Evolutionary conservation across 108 stramenopile genomes (phyloP).

Genomic region (Pseudonitzschia multiseries): DNA sequence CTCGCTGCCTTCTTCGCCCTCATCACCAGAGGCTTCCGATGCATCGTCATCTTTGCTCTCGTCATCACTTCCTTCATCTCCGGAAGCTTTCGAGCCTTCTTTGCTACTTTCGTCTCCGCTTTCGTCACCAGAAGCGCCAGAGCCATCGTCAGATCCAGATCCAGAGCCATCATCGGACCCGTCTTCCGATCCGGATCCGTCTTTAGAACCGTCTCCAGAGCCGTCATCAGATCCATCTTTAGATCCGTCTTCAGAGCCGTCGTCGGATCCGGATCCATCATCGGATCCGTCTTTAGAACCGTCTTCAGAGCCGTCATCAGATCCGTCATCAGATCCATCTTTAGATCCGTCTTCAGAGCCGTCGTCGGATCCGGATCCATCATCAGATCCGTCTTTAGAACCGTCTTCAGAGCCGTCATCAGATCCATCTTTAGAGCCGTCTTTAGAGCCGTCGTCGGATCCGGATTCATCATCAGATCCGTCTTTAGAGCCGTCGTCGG

Average conservation of each 20-base stretch:
- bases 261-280: constrained; percentile 5
- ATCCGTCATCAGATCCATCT: not conserved
- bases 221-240: constrained; percentile 9
- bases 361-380: no score
- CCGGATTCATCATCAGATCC: no score
- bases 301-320: not conserved
- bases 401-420: no score
- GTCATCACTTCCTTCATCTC: not conserved
- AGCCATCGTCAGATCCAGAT: not conserved
- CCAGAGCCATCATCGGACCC: constrained; percentile 8
- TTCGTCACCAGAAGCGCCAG: constrained; percentile 10
- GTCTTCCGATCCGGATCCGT: not conserved
- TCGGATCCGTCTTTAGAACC: not conserved
- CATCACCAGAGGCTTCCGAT: constrained; percentile 9
- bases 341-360: not conserved
- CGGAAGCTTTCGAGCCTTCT: constrained; percentile 11
- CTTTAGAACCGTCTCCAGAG: constrained; percentile 9
- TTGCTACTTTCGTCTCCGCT: constrained; percentile 8
- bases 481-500: not conserved
- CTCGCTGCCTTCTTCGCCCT: constrained; percentile 6
- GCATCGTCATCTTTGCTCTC: constrained; percentile 17
- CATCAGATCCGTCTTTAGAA: no score
- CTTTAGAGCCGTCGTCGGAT: no score
- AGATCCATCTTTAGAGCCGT: no score
- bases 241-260: not conserved